Base-by-base conservation (phyloP, 179 eudicot species). In the Silene coronaria region DNA sequence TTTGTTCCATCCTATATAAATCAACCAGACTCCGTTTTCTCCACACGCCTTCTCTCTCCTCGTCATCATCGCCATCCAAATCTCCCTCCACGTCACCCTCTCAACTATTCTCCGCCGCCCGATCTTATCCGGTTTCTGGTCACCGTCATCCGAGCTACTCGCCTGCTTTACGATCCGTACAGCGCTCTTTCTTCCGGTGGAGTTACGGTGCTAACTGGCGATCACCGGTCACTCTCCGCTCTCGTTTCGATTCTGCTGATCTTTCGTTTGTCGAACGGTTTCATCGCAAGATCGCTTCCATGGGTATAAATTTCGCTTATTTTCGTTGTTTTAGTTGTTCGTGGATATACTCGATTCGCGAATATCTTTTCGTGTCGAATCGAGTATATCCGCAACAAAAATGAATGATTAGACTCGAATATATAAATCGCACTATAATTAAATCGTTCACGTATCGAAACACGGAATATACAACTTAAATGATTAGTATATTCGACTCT, bases 211-310 rank as follows among this genome's bases (percentile, higher is more conserved):
- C 65, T 79, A 80, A 80, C 38, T 88, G 90, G 91, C 73, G 91
- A 81, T 91, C 96, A 10, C 85, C 87, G 76, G 77, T 78, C 67
- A 58, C 81, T 67, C 77, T 84, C 3, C 78, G 86, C 38, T 80
- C 92, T 84, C 91, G 82, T 84, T 82, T 84, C 81, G 77, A 87
- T 71, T 19, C 80, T 21, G 23, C 82, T 19, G 12, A 82, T 17
- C 8, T 80, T 70, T 86, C 97, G 57, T 82, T 90, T 45, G 77
- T 93, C 70, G 87, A 84, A 70, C 91, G 74, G 6, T 86, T 92
- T 64, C 84, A 91, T 61, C 86, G 91, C 57, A 89, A 75, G 60
- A 80, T 90, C 85, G 87, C 93, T 72, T 82, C 97, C 36, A 93
- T 93, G 98, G 97, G 97, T 93, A 91, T 58, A 0, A 5, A 13